Evolutionary conservation across 768 basidiomycete genomes (phyloP), one percentile per base, ranked within the genome.

Genomic region (Suillus sp.): DNA sequence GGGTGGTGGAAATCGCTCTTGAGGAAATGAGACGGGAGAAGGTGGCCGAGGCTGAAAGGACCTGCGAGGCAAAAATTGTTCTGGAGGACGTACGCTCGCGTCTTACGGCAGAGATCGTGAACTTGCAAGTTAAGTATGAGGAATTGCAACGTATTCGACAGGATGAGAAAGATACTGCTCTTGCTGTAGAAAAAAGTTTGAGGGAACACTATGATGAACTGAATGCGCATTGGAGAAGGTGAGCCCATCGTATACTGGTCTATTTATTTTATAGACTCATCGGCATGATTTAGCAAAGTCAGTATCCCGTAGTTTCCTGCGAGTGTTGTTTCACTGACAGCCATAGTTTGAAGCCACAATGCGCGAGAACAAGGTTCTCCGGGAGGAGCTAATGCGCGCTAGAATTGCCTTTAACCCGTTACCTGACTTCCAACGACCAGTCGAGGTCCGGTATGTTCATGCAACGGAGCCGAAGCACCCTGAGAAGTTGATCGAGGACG

Each of bases 111-210:
- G 74, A 78, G 65, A 69, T 76, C 11, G 74, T 83, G 68, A 78
- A 77, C 63, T 71, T 66, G 20, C 77, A 77, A 13, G 68, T 79
- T 50, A 79, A 79, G 70, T 75, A 81, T 48, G 76, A 80, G 35
- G 80, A 81, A 13, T 64, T 81, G 47, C 71, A 77, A 47, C 72
- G 76, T 42, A 72, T 72, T 57, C 79, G 79, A 32, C 76, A 76
- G 30, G 80, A 81, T 54, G 88, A 87, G 70, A 81, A 78, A 66
- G 82, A 87, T 27, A 78, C 79, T 3, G 81, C 86, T 9, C 71
- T 83, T 48, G 78, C 77, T 11, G 78, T 83, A 40, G 85, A 88
- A 77, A 80, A 72, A 61, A 83, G 75, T 67, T 76, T 90, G 65
- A 79, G 83, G 65, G 81, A 84, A 35, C 84, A 84, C 67, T 82